These are phyloP conservation scores for Boletus tylopilopsis DNA, from an alignment of 768 basidiomycete genomes.

Conservation along the genomic window DNA sequence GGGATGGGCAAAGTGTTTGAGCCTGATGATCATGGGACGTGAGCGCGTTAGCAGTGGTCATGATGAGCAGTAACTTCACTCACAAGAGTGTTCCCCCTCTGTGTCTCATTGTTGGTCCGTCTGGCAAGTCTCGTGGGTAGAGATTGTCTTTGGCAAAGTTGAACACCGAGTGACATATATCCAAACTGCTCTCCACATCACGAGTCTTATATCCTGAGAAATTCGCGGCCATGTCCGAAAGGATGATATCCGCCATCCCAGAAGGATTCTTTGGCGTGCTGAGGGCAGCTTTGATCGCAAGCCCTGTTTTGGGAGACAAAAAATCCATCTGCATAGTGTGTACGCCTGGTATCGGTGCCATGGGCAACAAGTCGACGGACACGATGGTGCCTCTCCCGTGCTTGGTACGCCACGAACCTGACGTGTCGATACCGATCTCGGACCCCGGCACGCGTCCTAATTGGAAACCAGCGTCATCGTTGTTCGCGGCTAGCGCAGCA, in stretches of 20 bases:
- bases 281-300: slow-evolving; percentile 40
- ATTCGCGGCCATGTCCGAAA: slow-evolving; percentile 91
- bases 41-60: neutral
- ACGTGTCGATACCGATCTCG: neutral
- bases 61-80: slow-evolving; percentile 11
- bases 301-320: slow-evolving; percentile 49
- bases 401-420: slow-evolving; percentile 25
- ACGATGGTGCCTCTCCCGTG: slow-evolving; percentile 45
- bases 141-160: slow-evolving; percentile 59
- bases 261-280: slow-evolving; percentile 27
- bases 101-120: slow-evolving; percentile 40
- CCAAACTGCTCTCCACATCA: slow-evolving; percentile 67
- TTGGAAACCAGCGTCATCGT: neutral
- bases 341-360: slow-evolving; percentile 71
- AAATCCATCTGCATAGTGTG: slow-evolving; percentile 77
- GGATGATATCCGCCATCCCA: slow-evolving; percentile 68
- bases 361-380: slow-evolving; percentile 77
- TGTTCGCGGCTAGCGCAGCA: slow-evolving; percentile 1
- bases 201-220: slow-evolving; percentile 62
- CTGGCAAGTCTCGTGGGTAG: slow-evolving; percentile 42
- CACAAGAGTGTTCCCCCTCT: slow-evolving; percentile 47
- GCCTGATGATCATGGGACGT: slow-evolving; percentile 43
- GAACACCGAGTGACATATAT: slow-evolving; percentile 73
- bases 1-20: slow-evolving; percentile 86
- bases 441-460: neutral